Conservation (phyloP, 345 rosid genomes). For the Brassica incana region DNA sequence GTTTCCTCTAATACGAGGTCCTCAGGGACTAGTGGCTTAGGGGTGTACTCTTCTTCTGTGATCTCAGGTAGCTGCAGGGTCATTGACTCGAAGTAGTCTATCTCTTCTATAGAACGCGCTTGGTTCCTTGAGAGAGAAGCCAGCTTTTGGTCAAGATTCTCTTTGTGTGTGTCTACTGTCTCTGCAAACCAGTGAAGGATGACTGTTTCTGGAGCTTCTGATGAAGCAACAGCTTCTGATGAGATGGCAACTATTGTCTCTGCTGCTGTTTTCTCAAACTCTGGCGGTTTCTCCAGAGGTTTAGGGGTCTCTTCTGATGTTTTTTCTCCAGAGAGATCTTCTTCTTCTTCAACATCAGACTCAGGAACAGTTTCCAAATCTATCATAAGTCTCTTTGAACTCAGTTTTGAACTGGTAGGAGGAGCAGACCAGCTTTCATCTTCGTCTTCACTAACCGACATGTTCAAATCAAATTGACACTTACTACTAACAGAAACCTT, state of each 20-base stretch:
- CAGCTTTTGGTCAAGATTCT: constrained; percentile 45
- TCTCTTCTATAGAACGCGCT: constrained; percentile 32
- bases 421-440: constrained; percentile 40
- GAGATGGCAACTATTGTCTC: constrained; percentile 66
- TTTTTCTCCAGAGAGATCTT: constrained; percentile 5
- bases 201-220: constrained; percentile 19
- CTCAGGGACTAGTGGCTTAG: constrained; percentile 43
- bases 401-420: constrained; percentile 39
- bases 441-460: constrained; percentile 47
- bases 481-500: constrained; percentile 33
- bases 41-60: constrained; percentile 43
- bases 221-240: constrained; percentile 23
- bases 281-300: constrained; percentile 29
- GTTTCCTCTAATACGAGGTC: constrained; percentile 42
- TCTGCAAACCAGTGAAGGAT: constrained; percentile 74
- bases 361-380: constrained; percentile 62
- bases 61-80: constrained; percentile 61
- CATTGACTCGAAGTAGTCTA: constrained; percentile 71
- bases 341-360: constrained; percentile 33
- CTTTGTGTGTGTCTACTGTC: constrained; percentile 51
- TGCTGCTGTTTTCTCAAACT: constrained; percentile 48
- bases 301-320: constrained; percentile 11
- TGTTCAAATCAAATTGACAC: constrained; percentile 62
- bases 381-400: constrained; percentile 44
- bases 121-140: constrained; percentile 24